These are phyloP conservation scores for Suillus tomentosus DNA, from an alignment of 768 basidiomycete genomes.

Conservation along the genomic window DNA sequence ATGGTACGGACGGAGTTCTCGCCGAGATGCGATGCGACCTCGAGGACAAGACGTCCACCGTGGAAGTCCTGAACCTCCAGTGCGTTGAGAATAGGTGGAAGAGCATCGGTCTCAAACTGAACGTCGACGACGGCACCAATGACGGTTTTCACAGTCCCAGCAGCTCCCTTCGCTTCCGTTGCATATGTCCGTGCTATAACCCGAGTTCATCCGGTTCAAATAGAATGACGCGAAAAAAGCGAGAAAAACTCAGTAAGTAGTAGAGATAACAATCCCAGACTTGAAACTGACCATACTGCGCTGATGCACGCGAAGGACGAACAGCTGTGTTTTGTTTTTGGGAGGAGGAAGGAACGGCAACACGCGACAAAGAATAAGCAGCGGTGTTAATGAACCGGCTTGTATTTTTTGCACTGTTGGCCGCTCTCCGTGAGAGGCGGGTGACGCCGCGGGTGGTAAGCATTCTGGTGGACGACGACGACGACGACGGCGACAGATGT, in stretches of 20 bases:
- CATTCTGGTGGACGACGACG: constrained; percentile 55
- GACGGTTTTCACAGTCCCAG: constrained; percentile 93
- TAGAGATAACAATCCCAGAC: background rate
- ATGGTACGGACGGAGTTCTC: constrained; percentile 99
- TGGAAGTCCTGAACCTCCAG: constrained; percentile 95
- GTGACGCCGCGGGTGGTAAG: constrained; percentile 85
- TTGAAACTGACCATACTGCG: constrained; percentile 52
- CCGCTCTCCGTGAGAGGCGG: constrained; percentile 84
- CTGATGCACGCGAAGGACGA: constrained; percentile 51
- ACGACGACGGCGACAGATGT: constrained; percentile 16
- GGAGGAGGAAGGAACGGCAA: constrained; percentile 46
- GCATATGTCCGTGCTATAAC: constrained; percentile 80
- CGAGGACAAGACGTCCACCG: constrained; percentile 96
- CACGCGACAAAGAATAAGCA: constrained; percentile 55
- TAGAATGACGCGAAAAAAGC: background rate
- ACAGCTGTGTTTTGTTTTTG: constrained; percentile 45
- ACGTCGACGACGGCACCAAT: constrained; percentile 99
- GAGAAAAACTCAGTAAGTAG: constrained; percentile 12
- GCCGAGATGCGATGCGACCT: constrained; percentile 97
- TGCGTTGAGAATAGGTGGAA: constrained; percentile 98
- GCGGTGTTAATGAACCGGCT: constrained; percentile 79
- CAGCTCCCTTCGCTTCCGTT: constrained; percentile 75
- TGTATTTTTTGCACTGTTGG: constrained; percentile 72
- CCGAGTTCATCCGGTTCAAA: constrained; percentile 8
- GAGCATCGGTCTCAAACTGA: constrained; percentile 88